Evolutionary conservation across 306 rosid species (phyloP), one percentile per base, ranked within the genome.

Genomic region (Oemleria cerasiformis): DNA sequence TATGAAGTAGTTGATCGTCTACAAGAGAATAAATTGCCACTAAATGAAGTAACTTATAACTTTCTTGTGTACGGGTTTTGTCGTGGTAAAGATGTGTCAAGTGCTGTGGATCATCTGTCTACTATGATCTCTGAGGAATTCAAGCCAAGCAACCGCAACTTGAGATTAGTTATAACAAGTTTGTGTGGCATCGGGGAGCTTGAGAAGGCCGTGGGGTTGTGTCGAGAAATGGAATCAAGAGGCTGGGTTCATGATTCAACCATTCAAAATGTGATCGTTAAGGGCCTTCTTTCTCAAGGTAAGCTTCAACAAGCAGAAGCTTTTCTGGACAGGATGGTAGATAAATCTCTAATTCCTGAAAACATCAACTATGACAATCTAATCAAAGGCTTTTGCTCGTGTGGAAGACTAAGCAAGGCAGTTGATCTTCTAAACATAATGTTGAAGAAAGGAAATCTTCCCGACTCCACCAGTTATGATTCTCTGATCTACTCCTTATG

Each of bases 51-150:
- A 72, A 81, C 96, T 58, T 82, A 85, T 58, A 82, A 87, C 80
- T 91, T 86, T 85, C 91, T 91, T 68, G 86, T 94, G 39, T 68
- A 81, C 57, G 96, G 97, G 60, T 91, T 89, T 71, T 82, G 71
- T 70, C 78, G 54, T 53, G 80, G 90, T 77, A 84, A 83, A 73
- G 88, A 91, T 70, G 68, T 86, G 23, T 77, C 83, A 5, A 76
- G 82, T 76, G 74, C 96, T 30, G 59, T 59, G 55, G 81, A 79
- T 41, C 87, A 78, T 81, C 79, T 94, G 42, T 74, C 80, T 63
- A 71, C 79, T 54, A 91, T 94, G 98, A 87, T 91, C 61, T 82
- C 74, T 10, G 83, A 67, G 84, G 84, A 84, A 74, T 73, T 84
- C 15, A 83, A 65, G 77, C 97, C 98, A 40, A 74, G 83, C 74